Base-by-base conservation (phyloP, 108 stramenopile species). In the Poteriospumella lacustris region DNA sequence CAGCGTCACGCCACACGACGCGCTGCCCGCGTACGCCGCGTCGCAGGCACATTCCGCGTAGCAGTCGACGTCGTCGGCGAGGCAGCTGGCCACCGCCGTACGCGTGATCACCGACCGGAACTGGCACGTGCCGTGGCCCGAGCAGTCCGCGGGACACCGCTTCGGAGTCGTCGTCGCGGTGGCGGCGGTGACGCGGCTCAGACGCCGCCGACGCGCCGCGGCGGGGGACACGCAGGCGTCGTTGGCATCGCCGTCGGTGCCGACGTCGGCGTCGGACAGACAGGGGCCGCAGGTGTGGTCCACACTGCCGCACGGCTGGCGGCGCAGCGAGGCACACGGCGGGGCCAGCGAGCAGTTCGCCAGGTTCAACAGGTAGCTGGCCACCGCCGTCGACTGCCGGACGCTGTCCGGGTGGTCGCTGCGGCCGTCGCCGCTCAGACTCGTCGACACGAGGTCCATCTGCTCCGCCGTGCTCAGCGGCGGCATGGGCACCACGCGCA, bases 221-320 rank as follows among this genome's bases (percentile, higher is more conserved):
- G 38, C 36, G 34, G 64, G 24, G 12, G 38, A 68, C 19, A 68
- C 36, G 47, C 70, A 73, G 31, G 36, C 24, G 12, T 24, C 24
- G 41, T 73, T 73, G 70, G 24, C 33, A 73, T 73, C 44, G 9
- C 70, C 70, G 5, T 42, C 43, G 3, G 5, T 24, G 5, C 70
- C 70, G 31, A 73, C 31, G 36, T 29, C 26, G 5, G 43, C 41
- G 36, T 39, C 36, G 3, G 70, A 73, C 36, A 73, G 33, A 42
- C 70, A 73, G 26, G 70, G 41, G 3, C 70, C 70, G 36, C 70
- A 73, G 24, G 70, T 73, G 5, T 73, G 70, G 5, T 24, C 12
- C 3, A 34, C 36, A 26, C n/a, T 9, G 43, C 3, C 26, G 36
- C 70, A 73, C 26, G 36, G 31, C 41, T 73, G 70, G 3, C 70